Evolutionary conservation across 164 flowering plant genomes (phyloP), one percentile per base, ranked within the genome.

Genomic region (Vitis labrusca): DNA sequence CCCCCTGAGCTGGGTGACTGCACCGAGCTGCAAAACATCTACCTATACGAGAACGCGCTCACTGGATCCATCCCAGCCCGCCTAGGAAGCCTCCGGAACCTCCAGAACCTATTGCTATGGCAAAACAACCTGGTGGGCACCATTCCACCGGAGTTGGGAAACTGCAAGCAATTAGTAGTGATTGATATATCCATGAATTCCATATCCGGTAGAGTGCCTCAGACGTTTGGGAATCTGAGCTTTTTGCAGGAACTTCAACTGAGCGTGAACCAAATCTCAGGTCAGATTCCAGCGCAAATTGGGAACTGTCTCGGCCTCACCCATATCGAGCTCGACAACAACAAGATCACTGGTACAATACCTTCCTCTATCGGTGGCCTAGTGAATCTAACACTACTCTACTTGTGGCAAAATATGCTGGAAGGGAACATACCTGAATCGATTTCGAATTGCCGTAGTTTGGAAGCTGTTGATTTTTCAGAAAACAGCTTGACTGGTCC

Each of bases 321-420:
- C 54, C 91, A 84, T 56, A 77, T 92, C n/a, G 92, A 85, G 74
- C 91, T 92, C 55, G 97, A 92, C 64, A 92, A 92, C 83, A 92
- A 92, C 65, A 88, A 84, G 54, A 60, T 92, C 74, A 73, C 86
- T 1, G 97, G 95, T 2, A 12, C 83, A 8, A 90, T 92, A 8
- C 97, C 97, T 11, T 37, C 77, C 6, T 85, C 83, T 29, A 57
- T 92, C 10, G 95, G 93, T 0, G 71, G 66, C 12, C 71, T 92
- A 2, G n/a, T 55, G 27, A 84, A 88, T 65, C 76, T 92, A 4
- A 81, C 87, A 0, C 51, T 89, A 50, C 61, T 92, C 50, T 92
- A 78, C 69, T 67, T 89, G n/a, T 92, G 97, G 97, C 81, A 82
- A 64, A 90, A 92, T 74, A 83, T 75, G 60, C 82, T 92, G 6